Conservation (phyloP, 352 stramenopile genomes). For the Globisporangium megalacanthum region DNA sequence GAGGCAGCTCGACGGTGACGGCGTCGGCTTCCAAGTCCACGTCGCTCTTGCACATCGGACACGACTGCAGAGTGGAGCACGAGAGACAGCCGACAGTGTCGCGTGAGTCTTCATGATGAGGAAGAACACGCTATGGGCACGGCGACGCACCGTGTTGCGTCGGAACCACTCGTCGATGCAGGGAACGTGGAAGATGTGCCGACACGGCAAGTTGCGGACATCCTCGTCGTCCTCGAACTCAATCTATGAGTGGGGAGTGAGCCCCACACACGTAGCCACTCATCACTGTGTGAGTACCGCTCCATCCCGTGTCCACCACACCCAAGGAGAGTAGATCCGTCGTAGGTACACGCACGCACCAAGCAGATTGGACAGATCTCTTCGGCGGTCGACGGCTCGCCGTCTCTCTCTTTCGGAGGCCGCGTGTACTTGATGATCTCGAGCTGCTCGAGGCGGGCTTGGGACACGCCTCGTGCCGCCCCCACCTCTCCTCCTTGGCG, state of each 20-base stretch:
- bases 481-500: constrained; percentile 25
- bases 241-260: constrained; percentile 26
- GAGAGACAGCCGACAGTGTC: not conserved
- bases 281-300: not conserved
- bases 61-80: constrained; percentile 30
- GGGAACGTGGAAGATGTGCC: constrained; percentile 86
- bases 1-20: constrained; percentile 26
- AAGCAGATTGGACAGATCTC: constrained; percentile 72
- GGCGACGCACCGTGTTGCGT: constrained; percentile 69
- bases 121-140: not conserved
- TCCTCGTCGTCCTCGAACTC: constrained; percentile 76
- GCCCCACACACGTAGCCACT: not conserved
- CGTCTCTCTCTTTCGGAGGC: constrained; percentile 1
- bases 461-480: constrained; percentile 47
- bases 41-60: constrained; percentile 80
- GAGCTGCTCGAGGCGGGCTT: constrained; percentile 56
- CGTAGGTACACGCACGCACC: constrained; percentile 21
- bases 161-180: constrained; percentile 89
- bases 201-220: constrained; percentile 72
- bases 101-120: not conserved
- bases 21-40: constrained; percentile 49
- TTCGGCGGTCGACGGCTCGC: constrained; percentile 24
- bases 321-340: no score
- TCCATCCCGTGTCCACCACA: no score
- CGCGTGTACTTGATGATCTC: constrained; percentile 60